A percentile compares a stretch with the other conserved stretches of the same genome.
These are phyloP conservation scores for Lachnellula hyalina DNA, from an alignment of 2,329 filamentous ascomycete species.

Conservation along the genomic window DNA sequence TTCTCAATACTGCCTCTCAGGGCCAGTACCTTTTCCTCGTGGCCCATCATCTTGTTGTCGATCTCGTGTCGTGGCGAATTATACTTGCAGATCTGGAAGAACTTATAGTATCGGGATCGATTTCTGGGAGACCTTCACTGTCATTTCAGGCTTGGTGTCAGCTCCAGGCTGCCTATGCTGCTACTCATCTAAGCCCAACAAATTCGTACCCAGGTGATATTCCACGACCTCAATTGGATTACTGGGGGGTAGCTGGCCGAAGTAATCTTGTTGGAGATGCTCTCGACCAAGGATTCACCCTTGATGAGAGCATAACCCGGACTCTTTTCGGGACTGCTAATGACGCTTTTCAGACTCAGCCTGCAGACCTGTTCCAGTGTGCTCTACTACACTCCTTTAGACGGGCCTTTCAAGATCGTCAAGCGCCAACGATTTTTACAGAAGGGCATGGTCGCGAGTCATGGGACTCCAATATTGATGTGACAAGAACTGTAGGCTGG, in stretches of 20 bases:
- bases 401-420: constrained; percentile 31
- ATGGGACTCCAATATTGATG: constrained; percentile 30
- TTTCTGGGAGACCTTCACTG: constrained; percentile 11
- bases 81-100: constrained; percentile 34
- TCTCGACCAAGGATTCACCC: constrained; percentile 35
- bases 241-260: constrained; percentile 21
- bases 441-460: constrained; percentile 39
- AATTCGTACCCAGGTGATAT: constrained; percentile 24
- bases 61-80: constrained; percentile 34
- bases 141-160: constrained; percentile 33
- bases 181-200: constrained; percentile 20
- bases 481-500: constrained; percentile 39
- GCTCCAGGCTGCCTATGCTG: constrained; percentile 28
- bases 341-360: constrained; percentile 30
- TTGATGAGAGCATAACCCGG: constrained; percentile 35
- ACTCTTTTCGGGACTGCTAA: constrained; percentile 26
- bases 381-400: constrained; percentile 32
- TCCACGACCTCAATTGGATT: constrained; percentile 1
- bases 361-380: constrained; percentile 36
- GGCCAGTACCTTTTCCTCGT: constrained; percentile 14
- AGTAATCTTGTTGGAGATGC: constrained; percentile 22
- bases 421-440: constrained; percentile 33
- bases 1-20: constrained; percentile 1
- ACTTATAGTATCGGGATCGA: constrained; percentile 16
- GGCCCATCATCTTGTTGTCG: constrained; percentile 23